Conservation (phyloP, 768 basidiomycete species). For the Leccinum disarticulatum region DNA sequence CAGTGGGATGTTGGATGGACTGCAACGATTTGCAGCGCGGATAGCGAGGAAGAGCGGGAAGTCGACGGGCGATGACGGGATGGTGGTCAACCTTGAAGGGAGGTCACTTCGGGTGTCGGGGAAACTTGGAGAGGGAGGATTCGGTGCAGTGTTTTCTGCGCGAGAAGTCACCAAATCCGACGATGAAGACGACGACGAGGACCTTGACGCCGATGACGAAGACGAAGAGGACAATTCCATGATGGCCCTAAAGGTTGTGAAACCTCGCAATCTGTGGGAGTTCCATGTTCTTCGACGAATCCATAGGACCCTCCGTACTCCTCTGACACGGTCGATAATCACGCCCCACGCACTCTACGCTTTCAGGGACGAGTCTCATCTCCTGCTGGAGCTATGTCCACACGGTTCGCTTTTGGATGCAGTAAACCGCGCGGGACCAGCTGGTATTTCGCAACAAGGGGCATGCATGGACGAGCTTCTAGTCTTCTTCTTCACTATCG, state of each 20-base stretch:
- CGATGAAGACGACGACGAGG: conserved; percentile 42
- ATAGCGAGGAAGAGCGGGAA: conserved; percentile 32
- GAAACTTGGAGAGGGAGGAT: conserved; percentile 96
- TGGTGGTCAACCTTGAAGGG: conserved; percentile 61
- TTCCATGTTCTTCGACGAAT: conserved; percentile 80
- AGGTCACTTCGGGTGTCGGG: conserved; percentile 69
- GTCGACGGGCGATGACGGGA: conserved; percentile 39
- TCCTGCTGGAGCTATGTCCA: conserved; percentile 82
- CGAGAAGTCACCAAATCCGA: conserved; percentile 49
- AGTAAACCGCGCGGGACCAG: conserved; percentile 77
- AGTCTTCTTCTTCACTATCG: conserved; percentile 93
- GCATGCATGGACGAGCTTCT: conserved; percentile 89
- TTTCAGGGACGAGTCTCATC: conserved; percentile 86
- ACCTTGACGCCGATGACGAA: conserved; percentile 45
- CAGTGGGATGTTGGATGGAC: conserved; percentile 57
- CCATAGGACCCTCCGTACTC: conserved; percentile 61
- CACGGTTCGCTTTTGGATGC: conserved; percentile 92
- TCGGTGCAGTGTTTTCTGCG: conserved; percentile 92
- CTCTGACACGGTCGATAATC: conserved; percentile 68
- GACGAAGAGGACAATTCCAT: conserved; percentile 56
- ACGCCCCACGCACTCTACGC: conserved; percentile 77
- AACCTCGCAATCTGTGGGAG: conserved; percentile 90
- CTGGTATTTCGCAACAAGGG: conserved; percentile 77
- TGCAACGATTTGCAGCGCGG: conserved; percentile 71
- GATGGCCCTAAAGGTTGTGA: conserved; percentile 90